Evolutionary conservation across 352 stramenopile species (phyloP).

Genomic region (Phytopythium sindhum): DNA sequence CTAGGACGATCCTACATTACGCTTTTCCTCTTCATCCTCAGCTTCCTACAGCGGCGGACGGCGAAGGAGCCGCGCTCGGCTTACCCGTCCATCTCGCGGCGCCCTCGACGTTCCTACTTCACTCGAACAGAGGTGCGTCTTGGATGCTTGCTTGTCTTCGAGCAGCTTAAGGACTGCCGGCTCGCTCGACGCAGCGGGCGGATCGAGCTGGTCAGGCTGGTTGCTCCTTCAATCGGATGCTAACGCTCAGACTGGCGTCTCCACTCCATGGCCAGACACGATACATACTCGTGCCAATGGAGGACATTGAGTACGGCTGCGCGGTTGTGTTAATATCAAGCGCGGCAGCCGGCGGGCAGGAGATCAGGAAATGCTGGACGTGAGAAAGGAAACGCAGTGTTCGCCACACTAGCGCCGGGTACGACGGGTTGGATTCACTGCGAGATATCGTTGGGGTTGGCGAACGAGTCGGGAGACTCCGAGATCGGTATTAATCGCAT

Average conservation of each 20-base stretch:
- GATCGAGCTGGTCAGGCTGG: too few species aligned
- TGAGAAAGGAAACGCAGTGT: neutral
- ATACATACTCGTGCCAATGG: too few species aligned
- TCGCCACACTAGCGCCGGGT: neutral
- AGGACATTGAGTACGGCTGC: too few species aligned
- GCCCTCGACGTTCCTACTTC: neutral
- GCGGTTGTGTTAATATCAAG: too few species aligned
- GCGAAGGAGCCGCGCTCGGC: neutral
- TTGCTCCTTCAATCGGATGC: neutral
- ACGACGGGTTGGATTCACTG: slow-evolving; percentile 18
- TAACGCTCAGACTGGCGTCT: neutral
- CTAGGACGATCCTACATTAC: neutral
- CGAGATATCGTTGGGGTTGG: slow-evolving; percentile 70
- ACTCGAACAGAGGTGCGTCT: neutral
- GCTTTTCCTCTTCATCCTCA: neutral
- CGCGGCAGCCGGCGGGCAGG: neutral
- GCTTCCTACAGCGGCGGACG: neutral
- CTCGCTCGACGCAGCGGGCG: neutral
- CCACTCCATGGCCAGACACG: too few species aligned
- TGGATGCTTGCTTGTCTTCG: too few species aligned
- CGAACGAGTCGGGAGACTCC: slow-evolving; percentile 61
- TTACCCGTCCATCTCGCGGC: neutral
- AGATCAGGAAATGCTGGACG: neutral
- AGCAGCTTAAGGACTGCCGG: neutral
- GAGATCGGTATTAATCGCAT: slow-evolving; percentile 75